Percentiles rank a stretch among this genome's conserved stretches.
Evolutionary conservation across 164 flowering plant species (phyloP).

Genomic region (Chloranthus sessilifolius): DNA sequence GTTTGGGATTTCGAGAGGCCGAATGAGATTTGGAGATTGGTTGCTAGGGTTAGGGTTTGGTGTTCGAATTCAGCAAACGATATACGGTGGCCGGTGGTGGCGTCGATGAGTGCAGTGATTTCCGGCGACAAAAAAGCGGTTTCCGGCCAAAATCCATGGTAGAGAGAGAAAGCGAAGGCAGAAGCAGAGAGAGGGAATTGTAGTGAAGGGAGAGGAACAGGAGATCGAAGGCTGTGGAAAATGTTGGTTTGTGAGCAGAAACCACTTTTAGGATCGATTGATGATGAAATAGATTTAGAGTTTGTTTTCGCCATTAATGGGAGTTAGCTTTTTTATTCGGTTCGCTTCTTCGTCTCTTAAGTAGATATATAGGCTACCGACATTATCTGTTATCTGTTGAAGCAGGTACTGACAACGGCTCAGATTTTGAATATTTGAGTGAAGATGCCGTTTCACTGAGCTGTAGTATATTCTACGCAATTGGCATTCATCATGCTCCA

Average conservation of each 20-base stretch:
- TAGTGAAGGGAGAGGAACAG: conserved; percentile 33
- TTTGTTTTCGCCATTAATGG: conserved; percentile 8
- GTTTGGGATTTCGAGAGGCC: conserved; percentile 34
- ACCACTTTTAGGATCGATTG: conserved; percentile 29
- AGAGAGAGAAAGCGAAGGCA: conserved; percentile 15
- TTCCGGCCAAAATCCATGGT: conserved; percentile 3
- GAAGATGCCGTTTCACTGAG: too few relatives aligned
- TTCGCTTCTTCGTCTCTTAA: too few relatives aligned
- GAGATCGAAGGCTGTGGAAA: conserved; percentile 41
- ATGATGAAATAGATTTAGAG: too few relatives aligned
- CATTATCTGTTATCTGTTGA: too few relatives aligned
- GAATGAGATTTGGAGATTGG: conserved; percentile 15
- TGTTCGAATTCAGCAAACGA: conserved; percentile 30
- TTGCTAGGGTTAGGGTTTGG: conserved; percentile 27
- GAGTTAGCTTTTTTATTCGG: too few relatives aligned
- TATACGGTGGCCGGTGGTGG: conserved; percentile 29
- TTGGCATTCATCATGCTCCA: too few relatives aligned
- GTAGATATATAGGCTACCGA: too few relatives aligned
- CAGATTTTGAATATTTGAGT: too few relatives aligned
- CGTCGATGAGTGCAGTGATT: conserved; percentile 34
- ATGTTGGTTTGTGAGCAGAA: conserved; percentile 35
- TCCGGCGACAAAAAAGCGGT: conserved; percentile 15
- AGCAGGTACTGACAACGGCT: too few relatives aligned
- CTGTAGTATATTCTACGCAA: too few relatives aligned
- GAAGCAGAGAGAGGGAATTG: conserved; percentile 32